Base-by-base conservation (phyloP, 495 filamentous ascomycete species). In the Monascus purpureus region DNA sequence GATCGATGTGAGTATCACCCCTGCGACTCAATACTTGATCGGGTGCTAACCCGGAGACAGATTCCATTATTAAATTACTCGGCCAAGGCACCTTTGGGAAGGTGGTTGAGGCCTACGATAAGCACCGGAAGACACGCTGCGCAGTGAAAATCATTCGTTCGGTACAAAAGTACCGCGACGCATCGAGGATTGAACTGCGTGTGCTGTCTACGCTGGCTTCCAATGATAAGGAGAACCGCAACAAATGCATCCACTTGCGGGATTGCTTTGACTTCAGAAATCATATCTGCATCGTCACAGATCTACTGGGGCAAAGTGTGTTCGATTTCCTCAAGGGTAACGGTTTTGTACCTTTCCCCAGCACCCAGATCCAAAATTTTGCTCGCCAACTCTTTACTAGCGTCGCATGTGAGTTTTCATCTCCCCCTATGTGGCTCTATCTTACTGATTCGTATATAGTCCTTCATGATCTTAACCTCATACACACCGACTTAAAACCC, bases 211-310 rank as follows among this genome's bases (percentile, higher is more conserved):
- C 90, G 0, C 59, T 97, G 17, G 73, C 84, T 26, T 77, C 77
- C 13, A 95, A 96, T 57, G 90, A 97, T 53, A 73, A 75, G 36
- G 69, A 77, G 38, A 97, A 97, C 49, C 75, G 82, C 25, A 97
- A 97, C 55, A 80, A 90, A 37, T 97, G 90, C 61, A 97, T 97
- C 32, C 90, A 97, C 53, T 67, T 97, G 15, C 75, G 88, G 17
- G 90, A 97, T 47, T 95, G 87, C 57, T 97, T 97, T 60, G 90
- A 97, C 51, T 96, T 80, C 63, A 74, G 88, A 13, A 90, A 90
- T 31, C 90, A 97, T 52, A 97, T 97, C 44, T 97, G 90, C 65
- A 97, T 97, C 45, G 90, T 97, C 43, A 97, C 92, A 51, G 90
- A 95, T 52, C 65, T 97, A 13, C 68, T 95, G 14, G 90, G 90